A percentile compares a stretch with the other conserved stretches of the same genome.
phyloP scores from a whole-genome alignment of 2,329 filamentous ascomycete species.

The Nothomitra cinnamomea region DNA sequence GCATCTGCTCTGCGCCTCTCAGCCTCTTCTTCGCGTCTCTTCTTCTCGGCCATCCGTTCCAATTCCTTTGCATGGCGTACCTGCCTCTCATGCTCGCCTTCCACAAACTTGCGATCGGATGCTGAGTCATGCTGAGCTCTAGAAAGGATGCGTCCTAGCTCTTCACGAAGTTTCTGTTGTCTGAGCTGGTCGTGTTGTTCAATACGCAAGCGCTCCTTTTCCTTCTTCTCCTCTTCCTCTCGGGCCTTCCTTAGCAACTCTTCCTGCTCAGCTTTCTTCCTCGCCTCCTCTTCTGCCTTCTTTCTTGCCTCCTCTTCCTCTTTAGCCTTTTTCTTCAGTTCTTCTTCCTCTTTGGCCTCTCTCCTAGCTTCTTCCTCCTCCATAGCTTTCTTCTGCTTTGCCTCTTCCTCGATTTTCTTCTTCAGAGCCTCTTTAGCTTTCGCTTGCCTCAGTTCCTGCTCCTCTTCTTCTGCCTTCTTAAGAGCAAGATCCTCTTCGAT shows the following conservation, averaged over 20 bases:
- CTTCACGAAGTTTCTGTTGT: background rate
- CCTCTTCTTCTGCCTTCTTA: conserved; percentile 5
- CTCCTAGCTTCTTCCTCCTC: conserved; percentile 8
- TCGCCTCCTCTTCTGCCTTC: conserved; percentile 21
- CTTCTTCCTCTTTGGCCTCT: conserved; percentile 9
- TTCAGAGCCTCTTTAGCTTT: conserved; percentile 1
- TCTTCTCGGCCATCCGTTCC: conserved; percentile 3
- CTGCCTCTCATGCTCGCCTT: background rate
- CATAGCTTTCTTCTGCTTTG: background rate
- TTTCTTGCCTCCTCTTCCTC: conserved; percentile 25
- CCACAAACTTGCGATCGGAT: background rate
- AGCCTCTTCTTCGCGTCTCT: conserved; percentile 6
- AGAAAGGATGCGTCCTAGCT: background rate
- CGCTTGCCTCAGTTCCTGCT: conserved; percentile 2
- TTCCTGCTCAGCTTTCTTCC: conserved; percentile 23
- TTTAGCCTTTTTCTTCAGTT: conserved; percentile 12
- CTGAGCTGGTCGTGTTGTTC: conserved; percentile 22
- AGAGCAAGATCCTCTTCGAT: background rate
- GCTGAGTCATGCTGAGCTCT: background rate
- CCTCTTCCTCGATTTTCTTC: conserved; percentile 9
- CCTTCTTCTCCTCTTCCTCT: conserved; percentile 22
- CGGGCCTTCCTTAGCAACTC: conserved; percentile 17
- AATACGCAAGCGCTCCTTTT: conserved; percentile 21
- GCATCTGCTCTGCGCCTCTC: conserved; percentile 1
- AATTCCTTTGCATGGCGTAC: background rate